Evolutionary conservation across 768 basidiomycete genomes (phyloP).

Genomic region (Tulasnella sp.): DNA sequence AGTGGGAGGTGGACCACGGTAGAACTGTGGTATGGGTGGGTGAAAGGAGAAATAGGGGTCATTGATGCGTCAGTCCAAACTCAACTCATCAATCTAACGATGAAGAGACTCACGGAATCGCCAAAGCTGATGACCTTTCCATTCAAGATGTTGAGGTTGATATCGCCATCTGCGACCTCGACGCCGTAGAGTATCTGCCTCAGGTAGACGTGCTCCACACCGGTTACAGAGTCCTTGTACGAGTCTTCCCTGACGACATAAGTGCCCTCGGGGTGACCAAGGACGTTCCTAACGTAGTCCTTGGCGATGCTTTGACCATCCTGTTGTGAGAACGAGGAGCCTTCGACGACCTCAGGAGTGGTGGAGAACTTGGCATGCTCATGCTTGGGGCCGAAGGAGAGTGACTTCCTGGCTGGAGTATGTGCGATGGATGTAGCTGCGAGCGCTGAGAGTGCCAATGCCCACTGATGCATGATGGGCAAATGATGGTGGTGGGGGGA

Average conservation of each 20-base stretch:
- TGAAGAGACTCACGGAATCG: constrained; percentile 53
- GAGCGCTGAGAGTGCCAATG: too few species aligned
- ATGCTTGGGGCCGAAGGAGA: constrained; percentile 78
- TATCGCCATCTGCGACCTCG: constrained; percentile 81
- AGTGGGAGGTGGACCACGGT: constrained; percentile 46
- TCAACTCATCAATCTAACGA: not conserved
- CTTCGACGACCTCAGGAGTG: constrained; percentile 22
- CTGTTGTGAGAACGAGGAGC: not conserved
- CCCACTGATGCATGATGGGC: too few species aligned
- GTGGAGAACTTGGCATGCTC: constrained; percentile 45
- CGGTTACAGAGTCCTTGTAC: constrained; percentile 76
- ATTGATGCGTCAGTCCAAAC: too few species aligned
- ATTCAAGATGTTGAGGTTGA: constrained; percentile 86
- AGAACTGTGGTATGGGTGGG: constrained; percentile 48
- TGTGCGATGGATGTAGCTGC: too few species aligned
- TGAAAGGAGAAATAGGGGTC: too few species aligned
- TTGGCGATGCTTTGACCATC: constrained; percentile 55
- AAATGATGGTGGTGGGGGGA: too few species aligned
- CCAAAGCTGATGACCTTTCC: constrained; percentile 79
- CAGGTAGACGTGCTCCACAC: constrained; percentile 83
- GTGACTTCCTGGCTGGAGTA: constrained; percentile 58
- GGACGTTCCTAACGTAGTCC: constrained; percentile 46
- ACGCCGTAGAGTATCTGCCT: constrained; percentile 60
- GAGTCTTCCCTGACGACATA: constrained; percentile 59
- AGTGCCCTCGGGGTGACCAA: constrained; percentile 30